phyloP scores from a whole-genome alignment of 2,329 filamentous ascomycete species.

The Fulvia fulva region DNA sequence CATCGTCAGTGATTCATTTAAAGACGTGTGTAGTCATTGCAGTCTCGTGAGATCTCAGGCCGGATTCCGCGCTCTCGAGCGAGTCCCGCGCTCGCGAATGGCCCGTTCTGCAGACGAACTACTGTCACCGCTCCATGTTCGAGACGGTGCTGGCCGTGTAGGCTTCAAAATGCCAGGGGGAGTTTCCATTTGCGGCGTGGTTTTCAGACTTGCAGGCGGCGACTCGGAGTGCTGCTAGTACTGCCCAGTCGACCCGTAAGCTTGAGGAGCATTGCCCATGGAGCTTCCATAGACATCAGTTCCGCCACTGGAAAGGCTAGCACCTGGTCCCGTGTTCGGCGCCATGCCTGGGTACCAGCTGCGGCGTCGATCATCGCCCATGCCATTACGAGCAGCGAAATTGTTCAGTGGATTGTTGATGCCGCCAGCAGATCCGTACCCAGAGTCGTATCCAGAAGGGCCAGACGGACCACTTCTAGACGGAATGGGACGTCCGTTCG shows the following conservation, averaged over 20 bases:
- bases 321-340: background rate
- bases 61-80: constrained; percentile 3
- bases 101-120: constrained; percentile 5
- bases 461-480: constrained; percentile 12
- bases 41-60: background rate
- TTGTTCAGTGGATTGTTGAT: constrained; percentile 8
- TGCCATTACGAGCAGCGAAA: background rate
- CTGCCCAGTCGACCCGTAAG: constrained; percentile 13
- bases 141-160: background rate
- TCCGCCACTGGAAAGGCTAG: constrained; percentile 11
- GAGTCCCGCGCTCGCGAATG: constrained; percentile 3
- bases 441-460: constrained; percentile 15
- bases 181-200: background rate
- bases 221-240: constrained; percentile 14
- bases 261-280: constrained; percentile 9
- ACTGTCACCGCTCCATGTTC: constrained; percentile 1
- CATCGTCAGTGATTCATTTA: background rate
- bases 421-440: constrained; percentile 7
- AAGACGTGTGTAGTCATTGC: background rate
- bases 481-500: constrained; percentile 15
- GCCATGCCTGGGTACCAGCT: constrained; percentile 21
- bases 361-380: constrained; percentile 19
- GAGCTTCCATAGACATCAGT: constrained; percentile 26
- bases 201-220: background rate
- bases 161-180: background rate